Evolutionary conservation across 2,329 filamentous ascomycete genomes (phyloP).

Genomic region (Malbranchea cinnamomea): DNA sequence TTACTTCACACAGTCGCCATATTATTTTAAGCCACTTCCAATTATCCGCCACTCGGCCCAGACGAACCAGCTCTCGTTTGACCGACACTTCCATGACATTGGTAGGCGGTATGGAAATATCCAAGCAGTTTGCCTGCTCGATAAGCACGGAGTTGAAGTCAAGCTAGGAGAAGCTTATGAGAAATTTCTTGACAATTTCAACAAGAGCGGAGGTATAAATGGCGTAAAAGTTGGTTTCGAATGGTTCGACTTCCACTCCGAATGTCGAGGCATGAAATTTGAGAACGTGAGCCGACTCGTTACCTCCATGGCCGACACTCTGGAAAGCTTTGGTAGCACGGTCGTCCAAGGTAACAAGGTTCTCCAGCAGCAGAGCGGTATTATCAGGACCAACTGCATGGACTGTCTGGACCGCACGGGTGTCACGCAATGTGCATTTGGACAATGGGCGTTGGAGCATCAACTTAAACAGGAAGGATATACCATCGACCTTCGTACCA

Average conservation of each 20-base stretch:
- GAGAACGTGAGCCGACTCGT: slow-evolving; percentile 80
- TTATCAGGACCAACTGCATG: slow-evolving; percentile 96
- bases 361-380: slow-evolving; percentile 47
- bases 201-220: slow-evolving; percentile 43
- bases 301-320: slow-evolving; percentile 48
- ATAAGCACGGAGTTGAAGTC: slow-evolving; percentile 71
- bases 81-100: slow-evolving; percentile 61
- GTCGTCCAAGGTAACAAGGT: slow-evolving; percentile 35
- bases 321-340: slow-evolving; percentile 59
- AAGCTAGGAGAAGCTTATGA: slow-evolving; percentile 68
- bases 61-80: slow-evolving; percentile 64
- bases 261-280: slow-evolving; percentile 93
- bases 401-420: slow-evolving; percentile 95
- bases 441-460: slow-evolving; percentile 61
- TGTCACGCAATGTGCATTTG: slow-evolving; percentile 86
- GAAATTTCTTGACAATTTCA: slow-evolving; percentile 49
- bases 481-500: slow-evolving; percentile 56
- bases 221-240: slow-evolving; percentile 52
- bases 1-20: slow-evolving; percentile 90
- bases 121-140: slow-evolving; percentile 71
- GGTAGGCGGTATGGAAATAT: slow-evolving; percentile 56
- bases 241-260: slow-evolving; percentile 95
- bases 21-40: slow-evolving; percentile 78
- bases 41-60: slow-evolving; percentile 66
- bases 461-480: slow-evolving; percentile 66